Base-by-base conservation (phyloP, 179 eudicot genomes). In the Carnegiea gigantea region DNA sequence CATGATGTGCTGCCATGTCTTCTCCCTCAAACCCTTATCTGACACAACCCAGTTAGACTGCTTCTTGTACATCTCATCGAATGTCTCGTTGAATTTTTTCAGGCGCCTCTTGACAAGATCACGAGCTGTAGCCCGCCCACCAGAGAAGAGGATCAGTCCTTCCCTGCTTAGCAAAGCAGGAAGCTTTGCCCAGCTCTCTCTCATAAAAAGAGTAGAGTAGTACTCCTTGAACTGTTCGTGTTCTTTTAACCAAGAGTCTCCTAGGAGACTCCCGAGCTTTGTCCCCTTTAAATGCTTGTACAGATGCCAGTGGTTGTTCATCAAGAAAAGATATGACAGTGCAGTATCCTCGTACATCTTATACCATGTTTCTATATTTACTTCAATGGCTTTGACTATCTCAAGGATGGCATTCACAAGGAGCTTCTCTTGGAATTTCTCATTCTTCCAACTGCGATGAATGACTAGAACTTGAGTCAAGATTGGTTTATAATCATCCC, bases 81-180 rank as follows among this genome's bases (percentile, higher is more conserved):
- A 94, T 48, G 92, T 92, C 87, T 90, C 97, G 23, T 94, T 95
- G 78, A 96, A 96, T 51, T 88, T 89, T 83, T 94, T 95, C 40
- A 95, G 87, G 23, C 98, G 87, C 80, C 92, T 89, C 84, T 96
- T 96, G 40, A 96, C 99, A 77, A 96, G 90, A 89, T 96, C 98
- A 28, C 99, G 98, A 68, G 99, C 99, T 38, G 99, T 94, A 15
- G 97, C 98, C 33, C 97, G 97, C 82, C 99, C 99, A 26, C 99
- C 98, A 3, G 98, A 95, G 84, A 95, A 97, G 79, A 97, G 73
- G 67, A 97, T 97, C 82, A 97, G 85, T 73, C 99, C 99, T 86
- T 97, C 99, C 83, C 99, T 82, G 80, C 98, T 95, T 70, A 97
- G 85, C 81, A 88, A 90, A 65, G 95, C 83, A 1, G 99, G 99